Base-by-base conservation (phyloP, 257 asterid genomes). In the Cinchona pubescens region DNA sequence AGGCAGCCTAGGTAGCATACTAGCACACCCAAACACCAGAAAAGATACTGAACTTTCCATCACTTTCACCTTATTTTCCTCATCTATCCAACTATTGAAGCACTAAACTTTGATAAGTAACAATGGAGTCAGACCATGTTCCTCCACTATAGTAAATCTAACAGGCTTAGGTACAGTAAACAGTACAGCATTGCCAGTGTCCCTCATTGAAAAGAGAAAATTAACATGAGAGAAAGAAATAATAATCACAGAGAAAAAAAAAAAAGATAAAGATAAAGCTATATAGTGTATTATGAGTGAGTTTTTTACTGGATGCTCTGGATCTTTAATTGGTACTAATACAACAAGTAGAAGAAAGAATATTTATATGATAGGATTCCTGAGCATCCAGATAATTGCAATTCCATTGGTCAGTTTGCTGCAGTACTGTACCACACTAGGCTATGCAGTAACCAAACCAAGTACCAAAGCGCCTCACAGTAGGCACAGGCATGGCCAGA, bases 381-480 rank as follows among this genome's bases (percentile, higher is more conserved):
- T 34, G 5, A 40, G 78, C 71, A 21, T 48, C 58, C 69, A 48
- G 78, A 64, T 48, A 48, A 15, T 32, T 45, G 78, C 48, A 48
- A n/a, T 75, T 63, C 65, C 37, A 75, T 75, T 75, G 79, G 79
- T 65, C 73, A 65, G 73, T 75, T 40, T 65, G 64, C 67, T 37
- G 74, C 73, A n/a, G n/a, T n/a, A 38, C 67, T 21, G 67, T n/a
- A 75, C 37, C 56, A 27, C 56, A 27, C 46, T 74, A 62, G 59
- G 75, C 62, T 55, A 45, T 67, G 75, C 75, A 76, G 80, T 69
- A 69, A 76, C 75, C 64, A 45, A 79, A 69, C 55, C 82, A 77
- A 81, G 85, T 81, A 74, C 85, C 85, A 55, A 81, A 78, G 85
- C 73, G 64, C 53, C 69, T 69, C 65, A 67, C 76, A 69, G 65